A percentile compares a stretch with the other conserved stretches of the same genome.
These are phyloP conservation scores for Cladophialophora yegresii DNA, from an alignment of 2,329 filamentous ascomycete genomes.

Conservation along the genomic window DNA sequence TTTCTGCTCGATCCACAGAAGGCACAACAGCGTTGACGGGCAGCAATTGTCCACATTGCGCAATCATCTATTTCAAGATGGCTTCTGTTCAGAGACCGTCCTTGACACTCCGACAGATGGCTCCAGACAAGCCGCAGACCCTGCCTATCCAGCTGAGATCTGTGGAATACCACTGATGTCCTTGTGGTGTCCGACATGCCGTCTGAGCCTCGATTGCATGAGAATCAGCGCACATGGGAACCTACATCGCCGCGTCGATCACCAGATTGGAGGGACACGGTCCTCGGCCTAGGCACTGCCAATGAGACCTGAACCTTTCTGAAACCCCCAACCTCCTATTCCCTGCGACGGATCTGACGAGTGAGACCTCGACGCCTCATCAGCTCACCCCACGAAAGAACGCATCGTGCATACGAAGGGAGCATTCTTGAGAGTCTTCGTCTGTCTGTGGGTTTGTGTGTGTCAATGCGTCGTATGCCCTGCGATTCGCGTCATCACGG, in stretches of 20 bases:
- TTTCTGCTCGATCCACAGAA: background rate
- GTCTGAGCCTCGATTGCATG: background rate
- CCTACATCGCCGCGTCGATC: too few species aligned
- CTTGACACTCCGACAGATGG: background rate
- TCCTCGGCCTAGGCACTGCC: background rate
- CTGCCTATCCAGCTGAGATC: background rate
- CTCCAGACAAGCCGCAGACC: background rate
- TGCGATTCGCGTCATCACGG: background rate
- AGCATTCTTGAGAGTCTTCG: background rate
- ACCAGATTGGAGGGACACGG: background rate
- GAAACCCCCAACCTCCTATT: background rate
- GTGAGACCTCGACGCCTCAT: background rate
- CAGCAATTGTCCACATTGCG: too few species aligned
- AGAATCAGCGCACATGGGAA: background rate
- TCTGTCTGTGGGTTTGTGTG: too few species aligned
- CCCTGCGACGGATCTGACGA: background rate
- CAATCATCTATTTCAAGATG: background rate
- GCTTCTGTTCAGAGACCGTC: background rate
- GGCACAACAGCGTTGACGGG: too few species aligned
- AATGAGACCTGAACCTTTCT: background rate
- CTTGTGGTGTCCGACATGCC: background rate
- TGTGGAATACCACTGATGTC: background rate
- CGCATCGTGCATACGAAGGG: background rate
- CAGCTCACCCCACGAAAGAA: background rate
- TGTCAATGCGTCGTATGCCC: background rate